Conservation (phyloP, 176 grass and related monocot species). For the Saccharum officinarum region DNA sequence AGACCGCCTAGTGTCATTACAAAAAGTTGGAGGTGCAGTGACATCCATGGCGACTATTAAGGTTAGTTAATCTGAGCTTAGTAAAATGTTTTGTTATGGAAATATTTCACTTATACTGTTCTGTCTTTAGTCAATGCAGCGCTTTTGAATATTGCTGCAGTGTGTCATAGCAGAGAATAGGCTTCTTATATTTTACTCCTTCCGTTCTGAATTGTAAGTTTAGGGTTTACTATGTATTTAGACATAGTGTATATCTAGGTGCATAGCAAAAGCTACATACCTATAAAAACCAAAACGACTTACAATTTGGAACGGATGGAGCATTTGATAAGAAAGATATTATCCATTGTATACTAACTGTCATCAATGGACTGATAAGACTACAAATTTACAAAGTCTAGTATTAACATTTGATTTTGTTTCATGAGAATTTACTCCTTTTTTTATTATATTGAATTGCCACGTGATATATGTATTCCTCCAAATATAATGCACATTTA, state of each 20-base stretch:
- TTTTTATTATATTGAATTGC: neutral
- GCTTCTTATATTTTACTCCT: neutral
- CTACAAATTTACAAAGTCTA: neutral
- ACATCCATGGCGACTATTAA: constrained; percentile 60
- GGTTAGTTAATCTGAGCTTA: constrained; percentile 34
- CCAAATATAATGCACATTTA: neutral
- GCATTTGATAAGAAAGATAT: neutral
- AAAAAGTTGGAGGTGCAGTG: constrained; percentile 73
- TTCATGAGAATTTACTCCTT: neutral
- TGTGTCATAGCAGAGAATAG: neutral
- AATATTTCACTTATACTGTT: constrained; percentile 3
- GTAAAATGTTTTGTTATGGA: neutral
- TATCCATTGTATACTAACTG: neutral
- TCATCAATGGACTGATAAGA: neutral
- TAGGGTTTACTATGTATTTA: neutral
- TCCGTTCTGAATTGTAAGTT: neutral
- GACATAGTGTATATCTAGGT: neutral
- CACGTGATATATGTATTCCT: neutral
- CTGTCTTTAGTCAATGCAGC: neutral
- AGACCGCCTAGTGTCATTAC: constrained; percentile 62
- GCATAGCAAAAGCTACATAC: neutral
- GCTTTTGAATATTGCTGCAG: constrained; percentile 17
- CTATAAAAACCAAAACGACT: neutral
- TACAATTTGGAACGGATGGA: neutral
- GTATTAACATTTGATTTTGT: neutral